These are phyloP conservation scores for Mycena olivaceomarginata DNA, from an alignment of 768 basidiomycete genomes.

Conservation along the genomic window DNA sequence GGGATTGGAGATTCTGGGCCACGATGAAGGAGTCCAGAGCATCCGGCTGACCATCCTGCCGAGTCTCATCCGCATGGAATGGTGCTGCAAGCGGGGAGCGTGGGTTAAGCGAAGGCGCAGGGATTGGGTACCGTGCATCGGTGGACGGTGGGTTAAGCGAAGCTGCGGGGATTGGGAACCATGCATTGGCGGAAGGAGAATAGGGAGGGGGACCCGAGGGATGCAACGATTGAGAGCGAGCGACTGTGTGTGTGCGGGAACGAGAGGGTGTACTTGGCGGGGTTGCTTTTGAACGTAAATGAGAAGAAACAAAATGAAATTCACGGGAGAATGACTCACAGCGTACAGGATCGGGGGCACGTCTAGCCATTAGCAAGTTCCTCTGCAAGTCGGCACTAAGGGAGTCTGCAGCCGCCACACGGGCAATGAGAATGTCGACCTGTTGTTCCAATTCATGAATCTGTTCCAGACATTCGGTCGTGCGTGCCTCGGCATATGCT, in stretches of 20 bases:
- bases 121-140: too few relatives aligned
- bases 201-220: neutral
- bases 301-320: neutral
- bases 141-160: neutral
- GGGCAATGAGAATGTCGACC: neutral
- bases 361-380: neutral
- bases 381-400: neutral
- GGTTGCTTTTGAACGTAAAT: neutral
- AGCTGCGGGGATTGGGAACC: neutral
- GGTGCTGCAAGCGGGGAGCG: too few relatives aligned
- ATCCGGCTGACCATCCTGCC: too few relatives aligned
- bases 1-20: neutral
- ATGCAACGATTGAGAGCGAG: neutral
- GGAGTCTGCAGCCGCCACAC: neutral
- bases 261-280: neutral
- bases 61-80: too few relatives aligned
- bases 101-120: too few relatives aligned
- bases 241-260: neutral
- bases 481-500: constrained; percentile 2
- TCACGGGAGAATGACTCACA: neutral
- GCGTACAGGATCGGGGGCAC: neutral
- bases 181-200: neutral
- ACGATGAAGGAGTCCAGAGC: neutral
- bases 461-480: neutral
- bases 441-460: neutral